Base-by-base conservation (phyloP, 2,329 filamentous ascomycete species). In the Paraphaeosphaeria minitans region DNA sequence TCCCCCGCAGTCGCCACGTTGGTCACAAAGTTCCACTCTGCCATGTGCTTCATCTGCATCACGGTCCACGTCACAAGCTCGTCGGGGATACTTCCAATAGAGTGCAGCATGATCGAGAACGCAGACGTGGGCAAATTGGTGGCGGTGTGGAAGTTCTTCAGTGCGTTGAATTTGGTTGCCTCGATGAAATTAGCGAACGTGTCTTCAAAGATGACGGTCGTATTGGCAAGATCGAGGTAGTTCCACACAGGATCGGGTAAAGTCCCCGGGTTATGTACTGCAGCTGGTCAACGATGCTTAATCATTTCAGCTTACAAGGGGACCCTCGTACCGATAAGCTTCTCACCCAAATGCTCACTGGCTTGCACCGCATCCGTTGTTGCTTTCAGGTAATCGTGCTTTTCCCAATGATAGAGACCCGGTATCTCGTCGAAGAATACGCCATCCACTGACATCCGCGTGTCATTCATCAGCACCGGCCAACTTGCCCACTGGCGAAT, bases 341-440 rank as follows among this genome's bases (percentile, higher is more conserved):
- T 55, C 48, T 70, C 54, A n/a, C 66, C 66, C n/a, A 69, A 42
- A 9, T 57, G 48, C 12, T 47, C 27, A 24, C 24, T 27, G 12
- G 37, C 27, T 42, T 54, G 60, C 5, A 70, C 59, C 37, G 62
- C 54, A 16, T 59, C 52, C 24, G 49, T 47, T 16, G 62, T 62
- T 7, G 12, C 27, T 31, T 59, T 57, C 46, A 69, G 31, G 53
- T 68, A 69, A 24, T 63, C 62, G 27, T 63, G 54, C 21, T 59
- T 57, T 42, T 62, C 42, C 62, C 62, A 66, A 35, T 69, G 58
- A 56, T 68, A 67, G 42, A 58, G n/a, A 0, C 62, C 56, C 0
- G 81, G 81, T 31, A 78, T 78, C 70, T 83, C 81, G 21, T 52
- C 55, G 22, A 47, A 57, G 67, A 83, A 83, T 63, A 83, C 81